These are phyloP conservation scores for Podaxis mareebaensis DNA, from an alignment of 768 basidiomycete species.

Conservation along the genomic window DNA sequence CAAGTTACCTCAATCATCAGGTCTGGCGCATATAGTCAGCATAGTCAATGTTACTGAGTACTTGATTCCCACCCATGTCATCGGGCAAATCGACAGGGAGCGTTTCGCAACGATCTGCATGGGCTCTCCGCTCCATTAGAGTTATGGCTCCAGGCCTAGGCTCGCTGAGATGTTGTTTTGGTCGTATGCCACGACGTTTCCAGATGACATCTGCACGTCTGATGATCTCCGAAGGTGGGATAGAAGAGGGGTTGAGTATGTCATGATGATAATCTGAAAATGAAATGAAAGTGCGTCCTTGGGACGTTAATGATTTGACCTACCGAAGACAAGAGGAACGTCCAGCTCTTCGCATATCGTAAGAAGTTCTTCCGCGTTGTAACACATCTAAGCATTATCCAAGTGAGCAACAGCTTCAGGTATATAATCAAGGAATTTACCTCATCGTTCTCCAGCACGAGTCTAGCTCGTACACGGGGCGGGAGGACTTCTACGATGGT, in stretches of 20 bases:
- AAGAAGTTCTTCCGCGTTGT: constrained; percentile 87
- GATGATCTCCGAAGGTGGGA: constrained; percentile 67
- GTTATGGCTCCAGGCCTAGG: constrained; percentile 82
- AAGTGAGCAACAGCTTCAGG: not conserved
- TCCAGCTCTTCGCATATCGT: constrained; percentile 82
- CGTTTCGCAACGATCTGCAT: constrained; percentile 76
- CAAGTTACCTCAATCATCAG: constrained; percentile 75
- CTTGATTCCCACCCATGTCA: constrained; percentile 56
- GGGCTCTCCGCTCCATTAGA: constrained; percentile 84
- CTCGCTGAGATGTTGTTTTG: constrained; percentile 93
- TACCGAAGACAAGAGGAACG: constrained; percentile 69
- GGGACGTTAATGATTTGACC: constrained; percentile 18
- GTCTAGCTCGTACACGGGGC: constrained; percentile 62
- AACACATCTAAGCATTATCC: constrained; percentile 56
- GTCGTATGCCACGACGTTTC: constrained; percentile 71
- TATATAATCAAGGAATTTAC: constrained; percentile 36
- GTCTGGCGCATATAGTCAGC: constrained; percentile 41
- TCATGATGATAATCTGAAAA: constrained; percentile 84
- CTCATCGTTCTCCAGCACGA: constrained; percentile 96
- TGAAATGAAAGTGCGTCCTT: not conserved
- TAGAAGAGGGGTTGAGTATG: constrained; percentile 59
- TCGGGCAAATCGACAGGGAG: constrained; percentile 66
- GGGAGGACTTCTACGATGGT: constrained; percentile 63
- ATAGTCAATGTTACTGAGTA: constrained; percentile 6
- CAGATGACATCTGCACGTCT: constrained; percentile 77